phyloP scores from a whole-genome alignment of 23 red algal species.

The Gracilaria caudata region DNA sequence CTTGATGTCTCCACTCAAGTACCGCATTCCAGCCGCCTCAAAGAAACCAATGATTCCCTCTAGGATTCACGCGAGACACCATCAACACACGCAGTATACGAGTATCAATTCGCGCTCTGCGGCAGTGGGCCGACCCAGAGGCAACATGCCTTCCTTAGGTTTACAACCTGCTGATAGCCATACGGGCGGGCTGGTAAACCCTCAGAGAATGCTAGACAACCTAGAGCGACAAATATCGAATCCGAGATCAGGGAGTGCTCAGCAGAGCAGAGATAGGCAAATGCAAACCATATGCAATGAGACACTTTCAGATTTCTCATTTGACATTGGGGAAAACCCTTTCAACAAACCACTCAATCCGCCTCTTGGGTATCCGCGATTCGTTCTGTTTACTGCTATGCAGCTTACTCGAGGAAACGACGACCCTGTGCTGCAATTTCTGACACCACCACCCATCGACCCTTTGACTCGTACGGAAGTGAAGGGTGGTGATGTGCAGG shows the following conservation, averaged over 20 bases:
- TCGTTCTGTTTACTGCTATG: conserved; percentile 28
- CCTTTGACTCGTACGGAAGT: conserved; percentile 11
- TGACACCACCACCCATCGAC: conserved; percentile 41
- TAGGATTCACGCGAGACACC: conserved; percentile 7
- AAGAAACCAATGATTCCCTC: conserved; percentile 26
- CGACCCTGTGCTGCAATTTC: conserved; percentile 44
- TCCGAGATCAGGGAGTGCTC: neutral
- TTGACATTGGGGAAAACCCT: conserved; percentile 58
- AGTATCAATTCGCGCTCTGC: neutral
- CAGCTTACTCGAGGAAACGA: conserved; percentile 29
- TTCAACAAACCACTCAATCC: conserved; percentile 43
- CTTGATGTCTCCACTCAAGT: conserved; percentile 26
- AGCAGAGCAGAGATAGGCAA: conserved; percentile 10
- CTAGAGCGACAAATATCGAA: conserved; percentile 13
- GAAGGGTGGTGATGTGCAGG: conserved; percentile 52
- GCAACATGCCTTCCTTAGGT: conserved; percentile 14
- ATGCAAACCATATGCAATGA: conserved; percentile 30
- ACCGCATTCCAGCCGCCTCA: neutral
- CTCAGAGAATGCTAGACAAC: conserved; percentile 1
- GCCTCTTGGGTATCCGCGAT: conserved; percentile 35
- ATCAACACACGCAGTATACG: neutral
- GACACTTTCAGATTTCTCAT: conserved; percentile 19
- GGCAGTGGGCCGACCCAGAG: neutral
- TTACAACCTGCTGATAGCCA: neutral
- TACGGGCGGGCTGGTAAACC: neutral